Evolutionary conservation across 2,329 filamentous ascomycete genomes (phyloP).

Genomic region (Nothopassalora personata): DNA sequence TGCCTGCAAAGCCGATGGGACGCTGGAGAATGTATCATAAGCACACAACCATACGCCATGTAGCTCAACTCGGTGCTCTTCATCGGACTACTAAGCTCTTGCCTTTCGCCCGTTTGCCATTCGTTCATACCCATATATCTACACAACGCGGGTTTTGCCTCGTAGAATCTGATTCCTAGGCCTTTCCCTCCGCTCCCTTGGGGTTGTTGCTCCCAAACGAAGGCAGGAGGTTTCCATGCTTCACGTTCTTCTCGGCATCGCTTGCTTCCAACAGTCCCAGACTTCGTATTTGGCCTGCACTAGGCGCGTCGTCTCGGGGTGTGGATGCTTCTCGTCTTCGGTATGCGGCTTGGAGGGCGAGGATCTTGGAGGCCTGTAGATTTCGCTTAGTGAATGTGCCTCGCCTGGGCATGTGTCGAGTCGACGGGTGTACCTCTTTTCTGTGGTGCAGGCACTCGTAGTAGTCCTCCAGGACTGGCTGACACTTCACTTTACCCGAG

Average conservation of each 20-base stretch:
- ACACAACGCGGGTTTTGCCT: slow-evolving; percentile 1
- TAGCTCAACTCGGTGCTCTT: background rate
- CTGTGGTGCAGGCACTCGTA: slow-evolving; percentile 98
- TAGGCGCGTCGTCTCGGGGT: slow-evolving; percentile 73
- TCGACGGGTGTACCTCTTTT: slow-evolving; percentile 73
- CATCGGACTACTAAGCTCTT: slow-evolving; percentile 2
- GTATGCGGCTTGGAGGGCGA: slow-evolving; percentile 76
- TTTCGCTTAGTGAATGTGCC: background rate
- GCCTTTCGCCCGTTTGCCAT: background rate
- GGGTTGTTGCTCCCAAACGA: slow-evolving; percentile 24
- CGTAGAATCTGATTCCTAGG: slow-evolving; percentile 1
- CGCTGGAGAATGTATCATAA: slow-evolving; percentile 10
- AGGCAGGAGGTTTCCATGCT: slow-evolving; percentile 40
- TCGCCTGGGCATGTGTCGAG: background rate
- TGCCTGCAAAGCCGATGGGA: slow-evolving; percentile 17
- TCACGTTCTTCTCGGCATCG: slow-evolving; percentile 64
- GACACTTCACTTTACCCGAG: slow-evolving; percentile 81
- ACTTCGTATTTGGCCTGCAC: slow-evolving; percentile 79
- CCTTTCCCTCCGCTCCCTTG: slow-evolving; percentile 3
- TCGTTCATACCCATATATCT: slow-evolving; percentile 12
- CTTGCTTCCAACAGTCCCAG: slow-evolving; percentile 72
- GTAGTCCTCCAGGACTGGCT: slow-evolving; percentile 84
- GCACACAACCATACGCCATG: background rate
- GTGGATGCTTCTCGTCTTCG: slow-evolving; percentile 71
- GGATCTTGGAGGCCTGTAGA: slow-evolving; percentile 67